A percentile compares a stretch with the other conserved stretches of the same genome.
These are phyloP conservation scores for Chlamydomonas reinhardtii DNA, from an alignment of 163 green algal genomes.

Conservation along the genomic window DNA sequence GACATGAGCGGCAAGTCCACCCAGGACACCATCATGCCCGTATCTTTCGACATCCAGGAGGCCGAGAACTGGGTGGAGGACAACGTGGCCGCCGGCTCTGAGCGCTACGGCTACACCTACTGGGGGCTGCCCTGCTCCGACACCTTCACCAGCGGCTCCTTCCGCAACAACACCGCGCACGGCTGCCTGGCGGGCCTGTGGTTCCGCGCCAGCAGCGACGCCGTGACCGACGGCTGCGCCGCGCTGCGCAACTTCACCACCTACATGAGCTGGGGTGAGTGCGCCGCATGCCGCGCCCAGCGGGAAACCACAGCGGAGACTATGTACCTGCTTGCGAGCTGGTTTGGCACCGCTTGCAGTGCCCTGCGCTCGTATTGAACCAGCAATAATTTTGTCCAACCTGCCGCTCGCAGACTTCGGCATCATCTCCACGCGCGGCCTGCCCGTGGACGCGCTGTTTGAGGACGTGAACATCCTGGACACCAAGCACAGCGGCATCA, in stretches of 20 bases:
- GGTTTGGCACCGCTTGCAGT: too few relatives aligned
- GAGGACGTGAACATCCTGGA: conserved; percentile 56
- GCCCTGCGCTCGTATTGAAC: too few relatives aligned
- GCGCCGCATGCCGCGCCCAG: too few relatives aligned
- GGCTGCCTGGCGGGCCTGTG: conserved; percentile 57
- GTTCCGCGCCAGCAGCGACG: conserved; percentile 14
- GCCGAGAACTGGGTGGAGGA: conserved; percentile 41
- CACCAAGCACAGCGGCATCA: conserved; percentile 65
- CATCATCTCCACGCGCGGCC: conserved; percentile 59
- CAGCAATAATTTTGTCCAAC: too few relatives aligned
- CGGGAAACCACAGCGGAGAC: too few relatives aligned
- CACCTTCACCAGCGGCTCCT: background rate
- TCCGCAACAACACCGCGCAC: conserved; percentile 65
- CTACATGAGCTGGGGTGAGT: conserved; percentile 63
- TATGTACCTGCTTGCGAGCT: too few relatives aligned
- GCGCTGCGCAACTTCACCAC: conserved; percentile 60
- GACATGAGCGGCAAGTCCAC: conserved; percentile 30
- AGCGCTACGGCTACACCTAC: conserved; percentile 67
- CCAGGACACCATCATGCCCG: background rate
- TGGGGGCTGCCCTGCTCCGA: conserved; percentile 50
- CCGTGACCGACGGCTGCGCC: conserved; percentile 39
- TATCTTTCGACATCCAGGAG: conserved; percentile 12
- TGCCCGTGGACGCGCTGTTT: conserved; percentile 32
- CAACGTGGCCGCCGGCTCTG: conserved; percentile 63
- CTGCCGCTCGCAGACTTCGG: conserved; percentile 72